Evolutionary conservation across 768 basidiomycete species (phyloP).

Genomic region (Asterophora lycoperdoides): DNA sequence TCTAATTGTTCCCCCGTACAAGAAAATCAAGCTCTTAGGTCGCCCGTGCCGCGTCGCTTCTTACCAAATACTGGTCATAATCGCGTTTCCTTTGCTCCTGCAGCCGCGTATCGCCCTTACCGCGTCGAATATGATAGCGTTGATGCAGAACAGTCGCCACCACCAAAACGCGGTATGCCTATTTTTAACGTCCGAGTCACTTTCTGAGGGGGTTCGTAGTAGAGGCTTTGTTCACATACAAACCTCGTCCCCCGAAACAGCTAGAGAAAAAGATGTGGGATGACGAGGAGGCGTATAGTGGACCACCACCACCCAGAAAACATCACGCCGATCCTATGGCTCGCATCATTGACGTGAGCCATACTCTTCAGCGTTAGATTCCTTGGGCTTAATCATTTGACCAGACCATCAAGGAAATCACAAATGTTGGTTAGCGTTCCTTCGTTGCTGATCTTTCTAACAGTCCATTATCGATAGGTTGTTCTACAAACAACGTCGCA

Average conservation of each 20-base stretch:
- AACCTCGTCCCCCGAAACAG: neutral
- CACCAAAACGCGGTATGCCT: neutral
- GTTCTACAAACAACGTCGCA: conserved; percentile 42
- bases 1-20: too few species aligned
- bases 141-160: neutral
- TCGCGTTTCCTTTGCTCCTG: conserved; percentile 14
- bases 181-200: too few species aligned
- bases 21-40: neutral
- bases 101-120: conserved; percentile 3
- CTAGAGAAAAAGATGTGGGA: neutral
- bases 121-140: neutral
- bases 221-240: neutral
- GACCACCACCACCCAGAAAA: conserved; percentile 2
- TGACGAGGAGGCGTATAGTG: neutral
- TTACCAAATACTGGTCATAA: conserved; percentile 2
- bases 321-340: conserved; percentile 5
- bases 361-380: neutral
- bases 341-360: conserved; percentile 40
- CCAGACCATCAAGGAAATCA: conserved; percentile 49
- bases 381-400: neutral
- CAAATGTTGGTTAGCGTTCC: conserved; percentile 30
- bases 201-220: neutral
- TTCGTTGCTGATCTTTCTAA: neutral
- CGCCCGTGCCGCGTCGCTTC: neutral
- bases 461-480: conserved; percentile 30